Conservation (phyloP, 768 basidiomycete species). For the Daedalea quercina region DNA sequence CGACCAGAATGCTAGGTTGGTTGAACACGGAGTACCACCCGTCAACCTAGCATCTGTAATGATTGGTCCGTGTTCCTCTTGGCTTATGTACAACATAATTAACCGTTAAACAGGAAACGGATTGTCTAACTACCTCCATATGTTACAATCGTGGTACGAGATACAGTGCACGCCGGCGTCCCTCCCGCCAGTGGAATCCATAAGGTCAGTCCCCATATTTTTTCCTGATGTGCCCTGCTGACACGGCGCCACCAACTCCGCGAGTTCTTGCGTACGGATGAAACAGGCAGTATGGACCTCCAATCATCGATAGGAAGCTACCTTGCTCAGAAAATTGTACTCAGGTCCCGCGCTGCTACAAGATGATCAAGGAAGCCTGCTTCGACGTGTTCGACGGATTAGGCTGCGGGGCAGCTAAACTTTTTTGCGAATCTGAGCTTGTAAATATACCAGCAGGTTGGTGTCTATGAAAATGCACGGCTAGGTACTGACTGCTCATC, state of each 20-base stretch:
- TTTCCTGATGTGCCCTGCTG: constrained; percentile 14
- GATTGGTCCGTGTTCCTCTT: constrained; percentile 25
- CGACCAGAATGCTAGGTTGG: constrained; percentile 38
- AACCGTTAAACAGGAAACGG: background rate
- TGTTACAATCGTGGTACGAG: background rate
- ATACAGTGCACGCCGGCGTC: background rate
- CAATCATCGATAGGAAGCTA: too few species aligned
- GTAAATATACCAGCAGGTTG: background rate
- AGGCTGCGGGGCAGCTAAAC: background rate
- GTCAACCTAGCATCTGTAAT: constrained; percentile 43
- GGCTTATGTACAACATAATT: background rate
- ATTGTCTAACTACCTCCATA: background rate
- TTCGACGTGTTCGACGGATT: background rate
- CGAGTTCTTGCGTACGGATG: too few species aligned
- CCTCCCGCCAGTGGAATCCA: background rate
- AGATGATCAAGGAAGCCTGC: background rate
- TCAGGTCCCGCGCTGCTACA: too few species aligned
- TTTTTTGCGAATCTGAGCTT: background rate
- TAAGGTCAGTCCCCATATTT: too few species aligned
- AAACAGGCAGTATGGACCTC: too few species aligned
- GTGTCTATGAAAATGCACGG: too few species aligned
- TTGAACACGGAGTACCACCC: constrained; percentile 39
- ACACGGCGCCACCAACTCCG: too few species aligned
- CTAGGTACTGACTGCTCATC: constrained; percentile 12
- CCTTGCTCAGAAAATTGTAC: too few species aligned